phyloP scores from a whole-genome alignment of 108 stramenopile species.

The Nitzschia sp. region DNA sequence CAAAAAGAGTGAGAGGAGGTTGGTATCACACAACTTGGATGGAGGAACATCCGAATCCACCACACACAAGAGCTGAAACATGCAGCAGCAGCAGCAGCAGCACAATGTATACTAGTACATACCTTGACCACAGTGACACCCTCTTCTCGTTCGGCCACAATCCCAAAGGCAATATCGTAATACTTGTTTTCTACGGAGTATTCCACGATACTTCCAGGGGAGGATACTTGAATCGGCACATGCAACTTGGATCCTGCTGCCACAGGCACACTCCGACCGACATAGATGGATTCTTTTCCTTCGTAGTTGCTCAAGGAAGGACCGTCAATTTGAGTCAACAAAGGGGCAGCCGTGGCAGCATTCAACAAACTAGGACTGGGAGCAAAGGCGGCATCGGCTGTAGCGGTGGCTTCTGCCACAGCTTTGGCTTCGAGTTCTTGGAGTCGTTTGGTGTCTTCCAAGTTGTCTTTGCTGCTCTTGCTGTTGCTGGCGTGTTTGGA shows the following conservation, averaged over 20 bases:
- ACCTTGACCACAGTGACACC: slow-evolving; percentile 82
- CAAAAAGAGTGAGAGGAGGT: background rate
- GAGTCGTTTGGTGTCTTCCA: slow-evolving; percentile 17
- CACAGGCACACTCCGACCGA: slow-evolving; percentile 72
- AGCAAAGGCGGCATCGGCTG: slow-evolving; percentile 64
- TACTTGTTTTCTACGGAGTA: slow-evolving; percentile 58
- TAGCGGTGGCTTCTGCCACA: slow-evolving; percentile 76
- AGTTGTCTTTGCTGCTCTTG: background rate
- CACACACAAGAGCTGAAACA: background rate
- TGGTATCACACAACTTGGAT: background rate
- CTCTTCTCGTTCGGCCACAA: slow-evolving; percentile 85
- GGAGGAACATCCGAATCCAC: background rate
- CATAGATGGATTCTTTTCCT: slow-evolving; percentile 59
- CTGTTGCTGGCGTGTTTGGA: background rate
- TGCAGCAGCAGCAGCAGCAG: too few species aligned
- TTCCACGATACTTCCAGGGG: slow-evolving; percentile 78
- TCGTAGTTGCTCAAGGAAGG: slow-evolving; percentile 52
- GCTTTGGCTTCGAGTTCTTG: slow-evolving; percentile 69
- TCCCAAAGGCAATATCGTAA: slow-evolving; percentile 77
- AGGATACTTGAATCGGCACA: slow-evolving; percentile 78
- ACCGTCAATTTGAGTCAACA: slow-evolving; percentile 78
- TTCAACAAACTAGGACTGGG: slow-evolving; percentile 65
- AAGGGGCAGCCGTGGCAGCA: slow-evolving; percentile 45
- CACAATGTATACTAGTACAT: slow-evolving; percentile 15
- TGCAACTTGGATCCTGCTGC: slow-evolving; percentile 63